Evolutionary conservation across 495 filamentous ascomycete species (phyloP).

Genomic region (Oidiodendron maius): DNA sequence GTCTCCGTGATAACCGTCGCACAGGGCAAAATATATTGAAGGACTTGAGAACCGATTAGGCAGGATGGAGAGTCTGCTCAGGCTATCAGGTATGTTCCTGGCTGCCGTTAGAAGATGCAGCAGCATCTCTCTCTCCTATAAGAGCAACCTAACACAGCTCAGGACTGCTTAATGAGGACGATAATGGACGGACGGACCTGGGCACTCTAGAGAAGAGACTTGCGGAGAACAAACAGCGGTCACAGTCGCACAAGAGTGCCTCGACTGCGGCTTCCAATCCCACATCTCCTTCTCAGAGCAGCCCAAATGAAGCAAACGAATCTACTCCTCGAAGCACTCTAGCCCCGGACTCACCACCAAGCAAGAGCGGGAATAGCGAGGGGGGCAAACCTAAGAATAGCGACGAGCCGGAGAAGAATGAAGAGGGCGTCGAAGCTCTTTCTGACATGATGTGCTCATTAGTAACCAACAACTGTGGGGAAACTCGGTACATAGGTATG

Average conservation of each 20-base stretch:
- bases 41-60: constrained; percentile 91
- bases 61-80: constrained; percentile 86
- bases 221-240: constrained; percentile 13
- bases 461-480: constrained; percentile 94
- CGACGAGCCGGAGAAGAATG: constrained; percentile 28
- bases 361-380: constrained; percentile 11
- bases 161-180: constrained; percentile 76
- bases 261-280: constrained; percentile 19
- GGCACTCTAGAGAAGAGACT: constrained; percentile 80
- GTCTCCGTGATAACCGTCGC: constrained; percentile 31
- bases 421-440: constrained; percentile 77
- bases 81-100: constrained; percentile 63
- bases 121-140: too few relatives aligned
- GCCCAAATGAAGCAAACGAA: constrained; percentile 7
- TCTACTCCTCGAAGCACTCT: constrained; percentile 19
- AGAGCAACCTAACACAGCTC: background rate
- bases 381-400: constrained; percentile 14
- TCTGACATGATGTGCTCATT: constrained; percentile 99
- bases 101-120: background rate
- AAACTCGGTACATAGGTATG: constrained; percentile 93
- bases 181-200: constrained; percentile 82
- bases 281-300: constrained; percentile 19
- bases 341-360: constrained; percentile 23
- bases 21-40: constrained; percentile 89
- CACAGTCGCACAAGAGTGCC: constrained; percentile 11